phyloP scores from a whole-genome alignment of 768 basidiomycete genomes.

The Hemileccinum impolitum region DNA sequence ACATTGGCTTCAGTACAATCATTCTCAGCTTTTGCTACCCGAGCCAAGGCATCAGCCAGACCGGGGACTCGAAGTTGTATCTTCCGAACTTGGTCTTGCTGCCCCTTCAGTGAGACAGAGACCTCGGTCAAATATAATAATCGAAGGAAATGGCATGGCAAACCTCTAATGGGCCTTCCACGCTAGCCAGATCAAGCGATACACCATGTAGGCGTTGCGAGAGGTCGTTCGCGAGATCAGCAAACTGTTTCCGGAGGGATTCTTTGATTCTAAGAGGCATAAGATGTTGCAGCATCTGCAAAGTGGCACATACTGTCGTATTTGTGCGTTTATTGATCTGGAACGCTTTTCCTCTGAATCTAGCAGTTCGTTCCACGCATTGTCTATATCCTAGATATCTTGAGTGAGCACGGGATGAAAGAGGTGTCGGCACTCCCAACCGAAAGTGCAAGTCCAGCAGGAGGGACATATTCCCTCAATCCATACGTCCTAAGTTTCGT shows the following conservation, averaged over 20 bases:
- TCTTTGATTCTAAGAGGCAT: constrained; percentile 68
- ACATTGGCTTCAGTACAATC: constrained; percentile 86
- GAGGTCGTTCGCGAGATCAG: constrained; percentile 72
- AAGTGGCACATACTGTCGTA: constrained; percentile 64
- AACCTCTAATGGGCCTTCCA: constrained; percentile 78
- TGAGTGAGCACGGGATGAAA: constrained; percentile 7
- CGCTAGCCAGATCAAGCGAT: constrained; percentile 66
- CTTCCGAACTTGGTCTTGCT: constrained; percentile 63
- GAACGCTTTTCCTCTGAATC: constrained; percentile 74
- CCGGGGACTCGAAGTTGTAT: constrained; percentile 68
- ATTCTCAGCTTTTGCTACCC: constrained; percentile 62
- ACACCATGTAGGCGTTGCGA: constrained; percentile 63
- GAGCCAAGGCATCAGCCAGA: constrained; percentile 53
- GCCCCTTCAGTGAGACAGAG: constrained; percentile 46
- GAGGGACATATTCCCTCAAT: constrained; percentile 79
- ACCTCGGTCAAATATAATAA: constrained; percentile 7
- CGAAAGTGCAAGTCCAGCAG: constrained; percentile 58
- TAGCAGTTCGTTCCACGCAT: constrained; percentile 71
- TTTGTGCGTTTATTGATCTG: constrained; percentile 82
- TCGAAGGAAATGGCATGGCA: constrained; percentile 6
- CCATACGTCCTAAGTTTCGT: constrained; percentile 92
- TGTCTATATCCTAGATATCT: constrained; percentile 60
- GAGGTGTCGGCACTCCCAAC: constrained; percentile 32
- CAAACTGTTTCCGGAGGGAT: constrained; percentile 70
- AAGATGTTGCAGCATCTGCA: neutral